A percentile compares a stretch with the other conserved stretches of the same genome.
Evolutionary conservation across 345 rosid genomes (phyloP).

Genomic region (Nasturtium officinale): DNA sequence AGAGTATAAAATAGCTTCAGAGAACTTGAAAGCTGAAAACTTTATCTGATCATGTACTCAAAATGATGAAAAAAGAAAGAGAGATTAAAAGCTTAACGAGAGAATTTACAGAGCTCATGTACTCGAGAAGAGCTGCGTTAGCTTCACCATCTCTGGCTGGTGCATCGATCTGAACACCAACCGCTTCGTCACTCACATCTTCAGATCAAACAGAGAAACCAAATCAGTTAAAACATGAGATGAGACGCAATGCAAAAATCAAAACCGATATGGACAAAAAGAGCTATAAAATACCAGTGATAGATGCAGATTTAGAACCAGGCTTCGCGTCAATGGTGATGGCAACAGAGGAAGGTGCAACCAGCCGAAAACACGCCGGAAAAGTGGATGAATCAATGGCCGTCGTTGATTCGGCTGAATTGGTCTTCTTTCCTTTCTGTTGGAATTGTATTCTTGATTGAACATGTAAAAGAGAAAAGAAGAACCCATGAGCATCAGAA

Average conservation of each 20-base stretch:
- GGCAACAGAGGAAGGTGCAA: constrained; percentile 79
- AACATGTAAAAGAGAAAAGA: too few relatives aligned
- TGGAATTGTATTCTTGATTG: too few relatives aligned
- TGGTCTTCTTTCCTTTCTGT: constrained; percentile 54
- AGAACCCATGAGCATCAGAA: too few relatives aligned
- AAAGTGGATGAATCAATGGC: constrained; percentile 24
- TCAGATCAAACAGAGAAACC: constrained; percentile 6
- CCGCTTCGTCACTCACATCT: constrained; percentile 83
- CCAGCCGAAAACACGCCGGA: constrained; percentile 65
- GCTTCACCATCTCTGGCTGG: constrained; percentile 97
- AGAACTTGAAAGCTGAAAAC: neutral
- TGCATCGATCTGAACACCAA: constrained; percentile 88
- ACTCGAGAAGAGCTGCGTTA: constrained; percentile 85
- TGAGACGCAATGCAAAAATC: too few relatives aligned
- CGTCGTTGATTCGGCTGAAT: constrained; percentile 49
- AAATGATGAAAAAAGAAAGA: neutral
- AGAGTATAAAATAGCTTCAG: neutral
- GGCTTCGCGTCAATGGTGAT: constrained; percentile 97
- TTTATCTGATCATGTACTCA: neutral
- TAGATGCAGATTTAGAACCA: constrained; percentile 81
- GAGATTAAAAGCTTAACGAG: neutral
- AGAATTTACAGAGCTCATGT: constrained; percentile 73
- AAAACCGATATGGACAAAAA: too few relatives aligned
- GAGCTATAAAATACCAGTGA: constrained; percentile 58
- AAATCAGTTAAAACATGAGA: too few relatives aligned